These are phyloP conservation scores for Acorus gramineus DNA, from an alignment of 106 monocot genomes.

Conservation along the genomic window DNA sequence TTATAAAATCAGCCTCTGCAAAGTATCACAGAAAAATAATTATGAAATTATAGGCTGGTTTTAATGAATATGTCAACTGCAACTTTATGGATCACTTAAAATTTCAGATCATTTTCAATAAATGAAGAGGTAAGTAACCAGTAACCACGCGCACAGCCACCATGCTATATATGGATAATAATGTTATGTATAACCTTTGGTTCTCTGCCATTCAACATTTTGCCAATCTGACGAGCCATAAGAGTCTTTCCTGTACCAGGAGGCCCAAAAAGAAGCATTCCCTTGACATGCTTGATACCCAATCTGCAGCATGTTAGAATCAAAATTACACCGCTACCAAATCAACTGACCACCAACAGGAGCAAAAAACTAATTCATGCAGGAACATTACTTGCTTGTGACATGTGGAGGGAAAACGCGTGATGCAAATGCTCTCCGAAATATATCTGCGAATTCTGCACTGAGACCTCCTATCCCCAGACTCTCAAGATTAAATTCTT, in stretches of 20 bases:
- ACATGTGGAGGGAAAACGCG: constrained; percentile 94
- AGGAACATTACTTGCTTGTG: constrained; percentile 55
- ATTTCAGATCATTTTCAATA: too few relatives aligned
- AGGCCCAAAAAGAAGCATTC: constrained; percentile 91
- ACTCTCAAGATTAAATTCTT: constrained; percentile 90
- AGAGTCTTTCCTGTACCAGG: constrained; percentile 98
- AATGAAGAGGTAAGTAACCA: too few relatives aligned
- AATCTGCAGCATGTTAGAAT: constrained; percentile 30
- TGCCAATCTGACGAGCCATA: constrained; percentile 98
- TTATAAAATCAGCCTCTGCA: too few relatives aligned
- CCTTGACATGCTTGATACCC: constrained; percentile 98
- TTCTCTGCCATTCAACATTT: constrained; percentile 88
- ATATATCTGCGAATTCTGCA: constrained; percentile 88
- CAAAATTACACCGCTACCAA: not conserved
- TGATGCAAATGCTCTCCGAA: constrained; percentile 97
- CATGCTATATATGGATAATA: too few relatives aligned
- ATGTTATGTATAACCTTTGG: constrained; percentile 53
- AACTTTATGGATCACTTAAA: too few relatives aligned
- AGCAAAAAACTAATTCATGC: not conserved
- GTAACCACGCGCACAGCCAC: too few relatives aligned
- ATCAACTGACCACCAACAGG: not conserved
- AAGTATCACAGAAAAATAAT: too few relatives aligned
- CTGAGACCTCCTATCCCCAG: constrained; percentile 90
- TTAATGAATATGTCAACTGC: too few relatives aligned
- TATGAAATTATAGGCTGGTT: too few relatives aligned